Conservation (phyloP, 164 flowering plant genomes). For the Protea cynaroides region DNA sequence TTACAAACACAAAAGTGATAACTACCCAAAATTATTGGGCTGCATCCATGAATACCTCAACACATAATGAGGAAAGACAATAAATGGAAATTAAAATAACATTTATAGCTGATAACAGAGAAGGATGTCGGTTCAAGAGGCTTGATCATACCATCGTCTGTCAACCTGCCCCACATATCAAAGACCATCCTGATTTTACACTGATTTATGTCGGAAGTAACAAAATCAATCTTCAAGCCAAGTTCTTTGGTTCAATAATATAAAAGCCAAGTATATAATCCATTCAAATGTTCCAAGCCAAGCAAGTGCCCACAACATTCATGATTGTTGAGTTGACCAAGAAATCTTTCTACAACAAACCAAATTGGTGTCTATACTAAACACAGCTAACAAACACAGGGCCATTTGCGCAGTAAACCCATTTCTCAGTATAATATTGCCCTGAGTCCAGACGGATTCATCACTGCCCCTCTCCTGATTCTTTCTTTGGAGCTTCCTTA, state of each 20-base stretch:
- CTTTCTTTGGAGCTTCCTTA: slow-evolving; percentile 51
- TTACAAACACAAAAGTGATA: too few species aligned
- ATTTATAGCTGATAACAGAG: too few species aligned
- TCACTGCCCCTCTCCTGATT: slow-evolving; percentile 22
- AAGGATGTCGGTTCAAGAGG: too few species aligned
- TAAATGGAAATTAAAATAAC: too few species aligned
- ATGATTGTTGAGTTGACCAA: slow-evolving; percentile 5
- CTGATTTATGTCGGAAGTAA: too few species aligned
- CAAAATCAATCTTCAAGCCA: background rate
- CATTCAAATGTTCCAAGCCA: slow-evolving; percentile 14
- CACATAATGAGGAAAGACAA: too few species aligned
- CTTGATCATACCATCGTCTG: too few species aligned
- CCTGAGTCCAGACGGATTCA: background rate
- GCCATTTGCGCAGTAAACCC: slow-evolving; percentile 9
- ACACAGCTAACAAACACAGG: slow-evolving; percentile 11
- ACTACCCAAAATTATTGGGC: too few species aligned
- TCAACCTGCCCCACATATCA: too few species aligned
- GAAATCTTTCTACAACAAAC: slow-evolving; percentile 21
- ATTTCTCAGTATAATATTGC: background rate
- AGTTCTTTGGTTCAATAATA: background rate
- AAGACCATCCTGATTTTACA: too few species aligned
- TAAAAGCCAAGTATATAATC: slow-evolving; percentile 9
- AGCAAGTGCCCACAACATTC: slow-evolving; percentile 2
- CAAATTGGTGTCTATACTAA: slow-evolving; percentile 9
- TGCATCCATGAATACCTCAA: too few species aligned